Evolutionary conservation across 1,284 basidiomycete species (phyloP).

Genomic region (Moesziomyces parantarcticus): DNA sequence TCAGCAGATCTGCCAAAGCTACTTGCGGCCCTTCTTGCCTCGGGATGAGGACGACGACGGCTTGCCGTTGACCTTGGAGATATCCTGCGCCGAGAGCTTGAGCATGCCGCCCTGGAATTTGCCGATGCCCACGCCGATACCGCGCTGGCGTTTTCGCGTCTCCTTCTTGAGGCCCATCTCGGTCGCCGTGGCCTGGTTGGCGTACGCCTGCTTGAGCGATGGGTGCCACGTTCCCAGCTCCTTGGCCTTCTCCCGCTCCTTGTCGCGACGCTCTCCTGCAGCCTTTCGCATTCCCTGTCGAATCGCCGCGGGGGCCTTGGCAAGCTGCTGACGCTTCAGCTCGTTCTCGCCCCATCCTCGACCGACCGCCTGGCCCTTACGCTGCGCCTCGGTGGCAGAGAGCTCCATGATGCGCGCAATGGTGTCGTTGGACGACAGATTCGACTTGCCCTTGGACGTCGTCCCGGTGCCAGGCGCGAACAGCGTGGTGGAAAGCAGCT

Average conservation of each 20-base stretch:
- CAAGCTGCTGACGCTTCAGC: constrained; percentile 53
- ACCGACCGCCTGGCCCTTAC: constrained; percentile 49
- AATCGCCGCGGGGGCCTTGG: constrained; percentile 58
- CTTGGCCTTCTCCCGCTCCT: constrained; percentile 59
- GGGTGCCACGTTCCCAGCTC: constrained; percentile 65
- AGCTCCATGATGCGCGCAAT: constrained; percentile 60
- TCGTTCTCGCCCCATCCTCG: constrained; percentile 60
- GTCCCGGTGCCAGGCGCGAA: constrained; percentile 61
- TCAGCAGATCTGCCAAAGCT: background rate
- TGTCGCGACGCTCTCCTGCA: constrained; percentile 56
- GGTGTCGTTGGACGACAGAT: constrained; percentile 59
- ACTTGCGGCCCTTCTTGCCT: constrained; percentile 22
- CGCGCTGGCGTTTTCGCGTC: constrained; percentile 49
- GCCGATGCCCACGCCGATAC: constrained; percentile 63
- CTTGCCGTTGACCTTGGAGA: constrained; percentile 55
- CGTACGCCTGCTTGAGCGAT: constrained; percentile 45
- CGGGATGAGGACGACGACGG: constrained; percentile 14
- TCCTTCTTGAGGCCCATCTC: constrained; percentile 54
- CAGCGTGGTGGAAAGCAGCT: constrained; percentile 63
- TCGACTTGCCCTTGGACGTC: constrained; percentile 45
- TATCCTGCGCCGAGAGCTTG: constrained; percentile 52
- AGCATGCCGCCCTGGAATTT: constrained; percentile 60
- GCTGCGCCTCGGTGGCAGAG: constrained; percentile 41
- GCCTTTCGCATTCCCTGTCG: constrained; percentile 56
- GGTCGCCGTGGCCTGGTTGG: constrained; percentile 47